Evolutionary conservation across 768 basidiomycete species (phyloP), one percentile per base, ranked within the genome.

Genomic region (Infundibulicybe gibba): DNA sequence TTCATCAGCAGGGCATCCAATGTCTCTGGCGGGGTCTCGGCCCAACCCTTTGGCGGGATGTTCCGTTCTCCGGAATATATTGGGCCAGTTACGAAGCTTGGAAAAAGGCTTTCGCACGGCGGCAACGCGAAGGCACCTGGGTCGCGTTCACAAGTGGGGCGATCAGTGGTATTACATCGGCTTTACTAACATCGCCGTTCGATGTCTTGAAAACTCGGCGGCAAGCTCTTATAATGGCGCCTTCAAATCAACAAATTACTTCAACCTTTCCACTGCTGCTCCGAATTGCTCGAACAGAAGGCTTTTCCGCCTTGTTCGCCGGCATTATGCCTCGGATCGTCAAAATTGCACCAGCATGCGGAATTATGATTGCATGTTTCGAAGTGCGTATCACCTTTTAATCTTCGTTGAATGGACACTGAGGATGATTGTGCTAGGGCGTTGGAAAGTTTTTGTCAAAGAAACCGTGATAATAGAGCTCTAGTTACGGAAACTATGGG

Each of bases 261-360:
- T 71, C 75, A 16, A 87, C 82, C 1, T 63, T 90, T 50, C 76
- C 83, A 3, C 66, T 97, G 6, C 67, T 90, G 32, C 50, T 77
- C 49, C 78, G 81, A 48, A 85, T 98, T 38, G 58, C 91, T 32
- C 79, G 74, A 47, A 85, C 79, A 3, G 97, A 99, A 62, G 97
- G 97, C 1, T 51, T 71, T 4, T 64, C 77, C 8, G 87, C 90
- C 2, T 68, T 97, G 41, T 95, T 87, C 61, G 84, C 90, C 31
- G 97, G 97, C 0, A 67, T 92, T 34, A 64, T 83, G 6, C 95
- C 95, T 43, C 83, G 97, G 33, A 83, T 94, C 44, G 92, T 83
- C 37, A 99, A 98, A 67, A 95, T 97, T 52, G 92, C 92, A 10
- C 97, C 97, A 33, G 97, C 95, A 35, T 99, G 97, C 65, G 95